Conservation (phyloP, 2,329 filamentous ascomycete genomes). For the Trichoderma endophyticum region DNA sequence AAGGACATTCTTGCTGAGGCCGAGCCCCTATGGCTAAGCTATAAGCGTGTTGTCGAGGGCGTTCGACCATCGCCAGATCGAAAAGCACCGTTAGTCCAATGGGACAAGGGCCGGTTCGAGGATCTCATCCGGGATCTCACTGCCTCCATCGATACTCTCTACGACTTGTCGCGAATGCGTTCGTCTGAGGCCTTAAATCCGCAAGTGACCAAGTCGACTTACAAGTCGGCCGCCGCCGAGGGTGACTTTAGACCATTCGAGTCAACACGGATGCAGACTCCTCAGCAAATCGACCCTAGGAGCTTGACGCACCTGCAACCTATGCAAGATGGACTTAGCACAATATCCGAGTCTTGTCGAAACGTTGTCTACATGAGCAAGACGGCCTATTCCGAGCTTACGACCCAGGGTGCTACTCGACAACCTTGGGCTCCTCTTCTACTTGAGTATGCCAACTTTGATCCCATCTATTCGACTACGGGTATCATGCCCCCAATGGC, state of each 20-base stretch:
- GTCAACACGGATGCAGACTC: conserved; percentile 59
- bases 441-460: conserved; percentile 67
- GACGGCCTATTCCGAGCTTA: conserved; percentile 49
- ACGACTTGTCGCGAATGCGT: conserved; percentile 69
- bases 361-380: conserved; percentile 51
- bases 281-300: conserved; percentile 56
- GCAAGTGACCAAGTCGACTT: conserved; percentile 31
- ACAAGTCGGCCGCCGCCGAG: conserved; percentile 27
- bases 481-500: conserved; percentile 63
- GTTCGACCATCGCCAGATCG: conserved; percentile 46
- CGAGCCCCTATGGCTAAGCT: conserved; percentile 66
- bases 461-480: conserved; percentile 59
- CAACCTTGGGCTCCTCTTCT: conserved; percentile 57
- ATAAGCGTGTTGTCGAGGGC: conserved; percentile 44
- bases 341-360: conserved; percentile 32
- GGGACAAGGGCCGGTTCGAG: conserved; percentile 71
- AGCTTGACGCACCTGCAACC: conserved; percentile 49
- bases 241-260: conserved; percentile 54
- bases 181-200: conserved; percentile 41
- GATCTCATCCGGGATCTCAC: conserved; percentile 73
- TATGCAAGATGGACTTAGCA: conserved; percentile 35
- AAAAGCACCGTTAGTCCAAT: conserved; percentile 57
- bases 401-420: conserved; percentile 38
- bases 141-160: conserved; percentile 74
- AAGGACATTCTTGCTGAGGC: conserved; percentile 76